phyloP scores from a whole-genome alignment of 768 basidiomycete genomes.

The Rhizopogon sp. region DNA sequence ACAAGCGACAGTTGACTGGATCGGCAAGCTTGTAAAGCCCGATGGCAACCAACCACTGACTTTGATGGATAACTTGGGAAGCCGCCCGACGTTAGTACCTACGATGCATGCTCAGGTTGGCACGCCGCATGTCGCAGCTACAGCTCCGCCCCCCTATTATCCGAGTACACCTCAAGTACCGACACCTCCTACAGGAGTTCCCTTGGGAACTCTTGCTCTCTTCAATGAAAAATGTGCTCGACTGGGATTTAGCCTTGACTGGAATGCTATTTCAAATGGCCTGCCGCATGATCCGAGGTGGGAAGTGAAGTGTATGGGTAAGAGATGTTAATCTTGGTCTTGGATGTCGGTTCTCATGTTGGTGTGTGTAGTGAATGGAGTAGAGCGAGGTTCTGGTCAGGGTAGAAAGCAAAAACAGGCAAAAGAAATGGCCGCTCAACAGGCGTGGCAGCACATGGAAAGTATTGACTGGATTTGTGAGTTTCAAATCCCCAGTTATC shows the following conservation, averaged over 20 bases:
- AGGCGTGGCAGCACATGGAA: constrained; percentile 43
- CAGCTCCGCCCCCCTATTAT: constrained; percentile 18
- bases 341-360: not conserved
- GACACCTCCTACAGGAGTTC: constrained; percentile 24
- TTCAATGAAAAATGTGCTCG: constrained; percentile 52
- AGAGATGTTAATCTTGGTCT: constrained; percentile 14
- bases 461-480: constrained; percentile 38
- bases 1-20: constrained; percentile 46
- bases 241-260: constrained; percentile 36
- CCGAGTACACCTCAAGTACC: constrained; percentile 9
- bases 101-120: constrained; percentile 1
- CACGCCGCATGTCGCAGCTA: not conserved
- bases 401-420: constrained; percentile 61
- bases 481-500: not conserved
- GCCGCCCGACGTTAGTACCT: constrained; percentile 12
- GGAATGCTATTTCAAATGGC: constrained; percentile 41
- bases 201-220: constrained; percentile 30
- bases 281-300: constrained; percentile 53
- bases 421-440: constrained; percentile 59
- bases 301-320: constrained; percentile 50
- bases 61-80: constrained; percentile 10
- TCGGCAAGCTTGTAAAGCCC: constrained; percentile 52
- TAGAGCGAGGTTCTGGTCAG: constrained; percentile 40
- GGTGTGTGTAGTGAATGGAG: constrained; percentile 39
- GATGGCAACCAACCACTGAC: constrained; percentile 20